Conservation (phyloP, 371 early-diverging fungal genomes). For the Apophysomyces sp. region DNA sequence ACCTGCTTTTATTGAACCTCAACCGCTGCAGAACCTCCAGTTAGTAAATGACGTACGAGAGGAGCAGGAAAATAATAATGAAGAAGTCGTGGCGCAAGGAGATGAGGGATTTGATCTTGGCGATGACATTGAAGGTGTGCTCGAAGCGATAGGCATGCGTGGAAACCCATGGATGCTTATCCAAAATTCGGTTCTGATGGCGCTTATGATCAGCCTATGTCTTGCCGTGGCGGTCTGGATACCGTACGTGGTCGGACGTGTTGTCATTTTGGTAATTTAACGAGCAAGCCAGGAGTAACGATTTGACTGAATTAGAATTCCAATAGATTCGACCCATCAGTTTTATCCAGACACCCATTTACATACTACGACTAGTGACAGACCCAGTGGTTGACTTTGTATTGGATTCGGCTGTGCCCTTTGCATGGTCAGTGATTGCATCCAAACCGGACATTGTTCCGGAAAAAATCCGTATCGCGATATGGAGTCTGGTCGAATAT, state of each 20-base stretch:
- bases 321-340: conserved; percentile 47
- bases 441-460: conserved; percentile 5
- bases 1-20: background rate
- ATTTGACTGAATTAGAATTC: background rate
- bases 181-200: conserved; percentile 80
- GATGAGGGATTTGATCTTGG: conserved; percentile 54
- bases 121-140: conserved; percentile 78
- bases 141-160: conserved; percentile 88
- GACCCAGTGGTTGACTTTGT: conserved; percentile 59
- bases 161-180: conserved; percentile 75
- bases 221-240: conserved; percentile 73
- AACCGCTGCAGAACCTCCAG: background rate
- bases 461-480: conserved; percentile 8
- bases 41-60: background rate
- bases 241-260: conserved; percentile 72
- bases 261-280: conserved; percentile 42
- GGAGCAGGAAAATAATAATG: conserved; percentile 18
- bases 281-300: background rate
- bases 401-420: conserved; percentile 40
- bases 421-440: conserved; percentile 11
- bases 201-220: conserved; percentile 68
- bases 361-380: conserved; percentile 42
- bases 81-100: conserved; percentile 26
- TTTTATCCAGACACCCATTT: conserved; percentile 49
- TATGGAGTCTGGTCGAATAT: background rate